These are phyloP conservation scores for Raffaelea arxii DNA, from an alignment of 2,329 filamentous ascomycete genomes.

Conservation along the genomic window DNA sequence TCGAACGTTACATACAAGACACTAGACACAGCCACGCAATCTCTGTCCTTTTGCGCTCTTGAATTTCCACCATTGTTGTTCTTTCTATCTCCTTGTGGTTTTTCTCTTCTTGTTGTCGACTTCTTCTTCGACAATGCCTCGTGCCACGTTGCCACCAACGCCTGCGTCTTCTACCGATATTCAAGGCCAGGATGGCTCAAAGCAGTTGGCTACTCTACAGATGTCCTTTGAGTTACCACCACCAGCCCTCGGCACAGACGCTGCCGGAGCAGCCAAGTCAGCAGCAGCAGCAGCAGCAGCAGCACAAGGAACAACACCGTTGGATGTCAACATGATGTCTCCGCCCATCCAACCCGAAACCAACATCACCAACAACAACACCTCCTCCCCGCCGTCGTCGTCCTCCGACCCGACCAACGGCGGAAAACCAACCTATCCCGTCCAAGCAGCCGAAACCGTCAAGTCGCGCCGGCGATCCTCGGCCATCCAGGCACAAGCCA, in stretches of 20 bases:
- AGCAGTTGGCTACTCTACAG: constrained; percentile 51
- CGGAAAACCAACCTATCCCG: constrained; percentile 6
- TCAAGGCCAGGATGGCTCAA: constrained; percentile 57
- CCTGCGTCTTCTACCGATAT: constrained; percentile 76
- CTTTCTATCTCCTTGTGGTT: too few species aligned
- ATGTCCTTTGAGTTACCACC: constrained; percentile 67
- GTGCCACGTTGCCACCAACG: constrained; percentile 58
- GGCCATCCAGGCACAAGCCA: constrained; percentile 12
- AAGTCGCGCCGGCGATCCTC: constrained; percentile 43
- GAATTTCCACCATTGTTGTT: not conserved
- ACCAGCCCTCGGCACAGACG: constrained; percentile 51
- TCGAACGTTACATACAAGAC: too few species aligned
- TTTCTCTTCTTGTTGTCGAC: too few species aligned
- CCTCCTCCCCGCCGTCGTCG: not conserved
- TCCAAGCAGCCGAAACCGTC: constrained; percentile 31
- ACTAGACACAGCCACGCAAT: too few species aligned
- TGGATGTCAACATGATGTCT: constrained; percentile 26
- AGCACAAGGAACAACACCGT: too few species aligned
- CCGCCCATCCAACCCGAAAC: constrained; percentile 13
- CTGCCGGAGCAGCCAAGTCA: constrained; percentile 14
- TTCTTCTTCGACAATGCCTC: constrained; percentile 44
- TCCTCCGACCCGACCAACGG: not conserved
- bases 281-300: not conserved
- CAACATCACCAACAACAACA: not conserved
- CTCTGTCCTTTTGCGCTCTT: too few species aligned